Percentiles rank a stretch among this genome's conserved stretches.
These are phyloP conservation scores for Rhodotorula toruloides DNA, from an alignment of 768 basidiomycete species.

Conservation along the genomic window DNA sequence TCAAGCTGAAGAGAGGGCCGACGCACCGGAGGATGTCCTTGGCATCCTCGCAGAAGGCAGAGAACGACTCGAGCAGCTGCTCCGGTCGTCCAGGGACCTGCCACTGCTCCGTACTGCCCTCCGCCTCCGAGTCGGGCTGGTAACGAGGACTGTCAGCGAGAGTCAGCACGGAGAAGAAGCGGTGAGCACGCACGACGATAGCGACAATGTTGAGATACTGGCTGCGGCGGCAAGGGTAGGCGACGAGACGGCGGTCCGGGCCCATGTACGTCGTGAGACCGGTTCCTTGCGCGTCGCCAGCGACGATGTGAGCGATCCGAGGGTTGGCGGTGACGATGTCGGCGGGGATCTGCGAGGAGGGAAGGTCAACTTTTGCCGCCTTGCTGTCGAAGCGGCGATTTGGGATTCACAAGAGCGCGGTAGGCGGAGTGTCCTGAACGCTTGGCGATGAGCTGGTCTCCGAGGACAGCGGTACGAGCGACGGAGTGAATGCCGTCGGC, in stretches of 20 bases:
- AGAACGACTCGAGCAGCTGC: conserved; percentile 34
- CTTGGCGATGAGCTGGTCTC: conserved; percentile 15
- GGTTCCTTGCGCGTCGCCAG: conserved; percentile 18
- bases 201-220: conserved; percentile 15
- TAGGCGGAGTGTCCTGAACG: conserved; percentile 40
- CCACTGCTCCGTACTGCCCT: conserved; percentile 34
- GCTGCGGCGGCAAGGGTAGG: conserved; percentile 10
- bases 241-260: conserved; percentile 3
- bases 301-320: conserved; percentile 20
- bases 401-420: conserved; percentile 35
- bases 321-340: conserved; percentile 6
- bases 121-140: conserved; percentile 29
- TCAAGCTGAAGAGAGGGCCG: no score
- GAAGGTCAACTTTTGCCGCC: background rate
- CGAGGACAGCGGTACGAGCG: conserved; percentile 30
- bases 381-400: background rate
- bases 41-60: conserved; percentile 28
- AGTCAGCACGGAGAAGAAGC: background rate
- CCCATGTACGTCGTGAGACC: background rate
- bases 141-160: background rate
- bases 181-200: conserved; percentile 6
- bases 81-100: conserved; percentile 14
- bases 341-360: conserved; percentile 15
- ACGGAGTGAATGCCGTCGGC: conserved; percentile 40
- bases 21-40: conserved; percentile 33